phyloP scores from a whole-genome alignment of 306 rosid species.

The Inga laurina region DNA sequence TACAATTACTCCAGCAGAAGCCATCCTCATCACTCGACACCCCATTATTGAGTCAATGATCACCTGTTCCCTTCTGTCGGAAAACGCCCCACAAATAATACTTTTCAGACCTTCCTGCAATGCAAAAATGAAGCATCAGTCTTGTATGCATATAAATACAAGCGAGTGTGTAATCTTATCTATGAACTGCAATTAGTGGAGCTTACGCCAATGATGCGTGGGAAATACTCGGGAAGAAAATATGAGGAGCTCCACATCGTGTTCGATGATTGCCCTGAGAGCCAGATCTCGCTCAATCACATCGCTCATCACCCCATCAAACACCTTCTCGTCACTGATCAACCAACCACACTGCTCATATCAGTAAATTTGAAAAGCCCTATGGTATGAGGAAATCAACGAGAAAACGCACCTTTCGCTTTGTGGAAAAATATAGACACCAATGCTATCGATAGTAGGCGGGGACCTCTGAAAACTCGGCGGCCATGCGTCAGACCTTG shows the following conservation, averaged over 20 bases:
- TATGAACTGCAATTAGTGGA: conserved; percentile 1
- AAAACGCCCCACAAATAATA: conserved; percentile 41
- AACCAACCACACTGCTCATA: background rate
- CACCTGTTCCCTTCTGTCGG: conserved; percentile 19
- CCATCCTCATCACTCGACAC: too few species aligned
- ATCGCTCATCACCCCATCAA: conserved; percentile 22
- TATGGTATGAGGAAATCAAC: background rate
- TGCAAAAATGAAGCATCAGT: background rate
- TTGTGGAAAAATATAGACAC: conserved; percentile 32
- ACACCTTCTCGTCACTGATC: conserved; percentile 36
- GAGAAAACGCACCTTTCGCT: conserved; percentile 36
- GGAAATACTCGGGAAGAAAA: conserved; percentile 39
- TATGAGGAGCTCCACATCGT: conserved; percentile 33
- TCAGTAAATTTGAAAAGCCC: background rate
- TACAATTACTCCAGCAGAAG: background rate
- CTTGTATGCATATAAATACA: too few species aligned
- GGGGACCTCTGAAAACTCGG: conserved; percentile 23
- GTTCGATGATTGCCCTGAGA: conserved; percentile 12
- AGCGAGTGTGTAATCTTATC: background rate
- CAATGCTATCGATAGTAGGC: conserved; percentile 28
- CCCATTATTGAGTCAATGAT: background rate
- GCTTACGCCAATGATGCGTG: conserved; percentile 32
- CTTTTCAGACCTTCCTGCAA: conserved; percentile 35
- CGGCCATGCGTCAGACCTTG: conserved; percentile 33
- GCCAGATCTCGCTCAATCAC: conserved; percentile 30